Evolutionary conservation across 495 filamentous ascomycete genomes (phyloP), one percentile per base, ranked within the genome.

Genomic region (Tuber borchii): DNA sequence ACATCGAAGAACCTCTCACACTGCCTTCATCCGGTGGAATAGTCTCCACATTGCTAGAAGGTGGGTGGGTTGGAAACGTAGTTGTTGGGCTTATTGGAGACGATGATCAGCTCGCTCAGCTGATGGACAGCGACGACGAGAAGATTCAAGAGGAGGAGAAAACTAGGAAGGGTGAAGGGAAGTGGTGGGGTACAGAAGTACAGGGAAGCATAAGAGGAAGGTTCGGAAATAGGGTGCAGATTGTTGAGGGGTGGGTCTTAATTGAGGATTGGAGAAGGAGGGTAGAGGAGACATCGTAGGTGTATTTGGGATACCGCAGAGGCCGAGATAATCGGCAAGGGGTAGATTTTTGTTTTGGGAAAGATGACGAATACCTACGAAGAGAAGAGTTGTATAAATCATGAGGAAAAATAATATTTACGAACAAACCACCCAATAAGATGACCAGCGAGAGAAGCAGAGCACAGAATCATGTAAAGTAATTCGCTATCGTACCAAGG

Each of bases 211-310:
- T 79, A 20, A 79, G 74, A 20, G 74, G 71, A 26, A 77, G n/a
- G 71, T 78, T 80, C 71, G 81, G 81, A 26, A 73, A 71, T 40
- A 48, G 81, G 39, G 77, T 82, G 43, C 79, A 82, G 71, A 75
- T 82, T 26, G 80, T 82, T 6, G 81, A 82, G 65, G 76, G 65
- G 56, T 82, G 80, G 81, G 61, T 78, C 22, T 34, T 82, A 37
- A 44, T 26, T 22, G 81, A 82, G 4, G 81, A 82, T 73, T 82
- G 81, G 81, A 79, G 71, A 72, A 79, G 80, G 44, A 82, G 81
- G 74, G 73, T 82, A n/a, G 81, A 77, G 31, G 81, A 82, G 70
- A 79, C 76, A n/a, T 46, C 40, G 20, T 78, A 77, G 71, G 26
- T 17, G 12, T 17, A 10, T 19, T 19, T 12, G 45, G 45, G 45